Base-by-base conservation (phyloP, 768 basidiomycete genomes). In the Strobilomyces echinocephalus region DNA sequence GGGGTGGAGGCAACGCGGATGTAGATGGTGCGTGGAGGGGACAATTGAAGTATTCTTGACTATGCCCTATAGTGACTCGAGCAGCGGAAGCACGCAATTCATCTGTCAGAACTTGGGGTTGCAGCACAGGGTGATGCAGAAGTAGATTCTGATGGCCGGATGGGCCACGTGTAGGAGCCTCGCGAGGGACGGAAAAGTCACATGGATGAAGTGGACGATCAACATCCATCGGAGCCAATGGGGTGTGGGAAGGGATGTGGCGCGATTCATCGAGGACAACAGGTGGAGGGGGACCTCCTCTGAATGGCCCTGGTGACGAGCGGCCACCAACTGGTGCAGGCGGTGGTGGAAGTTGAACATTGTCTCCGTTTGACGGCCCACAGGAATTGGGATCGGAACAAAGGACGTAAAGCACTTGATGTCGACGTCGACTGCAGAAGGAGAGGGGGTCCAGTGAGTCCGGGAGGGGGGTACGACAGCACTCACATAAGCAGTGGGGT, bases 401-500 rank as follows among this genome's bases (percentile, higher is more conserved):
- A 66, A 8, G 83, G 80, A 1, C 73, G 69, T 5, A 62, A 47
- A 9, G 20, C 35, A 1, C 49, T 18, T 1, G 62, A 67, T 1
- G 72, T 69, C 0, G 68, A 61, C 6, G 52, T 61, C 1, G 81
- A 73, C 59, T 85, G 80, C 26, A 89, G 60, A 48, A 87, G 69
- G 20, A 88, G 74, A 21, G 85, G 84, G 0, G 85, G 86, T 0
- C 88, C 88, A 8, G 74, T 74, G 14, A 90, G 73, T 8, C 84
- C 82, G 1, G 82, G 81, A 26, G 88, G 86, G 12, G n/a, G 85
- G 86, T 1, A 85, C 80, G 21, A 86, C 81, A 0, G 85, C 79
- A 55, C 83, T 88, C 0, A 91, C 89, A 62, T 97, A 97, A 5
- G 92, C 92, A 4, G 92, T 95, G 1, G 95, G 95, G 63, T 97